phyloP scores from a whole-genome alignment of 768 basidiomycete species.

The Lactarius sanguifluus region DNA sequence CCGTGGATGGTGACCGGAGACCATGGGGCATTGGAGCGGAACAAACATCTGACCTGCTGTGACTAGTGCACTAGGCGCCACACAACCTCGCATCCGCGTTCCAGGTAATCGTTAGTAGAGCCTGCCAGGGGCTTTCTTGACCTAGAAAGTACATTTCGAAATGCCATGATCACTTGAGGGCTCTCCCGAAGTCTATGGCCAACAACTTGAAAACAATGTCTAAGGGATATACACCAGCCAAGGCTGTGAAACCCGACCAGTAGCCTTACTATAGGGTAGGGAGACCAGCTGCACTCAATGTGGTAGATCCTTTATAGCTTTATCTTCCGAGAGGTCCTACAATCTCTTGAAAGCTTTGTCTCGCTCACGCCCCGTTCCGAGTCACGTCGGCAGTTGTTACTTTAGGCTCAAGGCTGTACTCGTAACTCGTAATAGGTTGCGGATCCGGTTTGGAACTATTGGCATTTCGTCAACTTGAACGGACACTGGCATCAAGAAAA shows the following conservation, averaged over 20 bases:
- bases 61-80: neutral
- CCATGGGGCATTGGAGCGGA: neutral
- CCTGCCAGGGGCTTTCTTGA: neutral
- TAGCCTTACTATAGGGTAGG: neutral
- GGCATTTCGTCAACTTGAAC: neutral
- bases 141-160: neutral
- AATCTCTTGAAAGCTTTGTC: neutral
- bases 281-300: neutral
- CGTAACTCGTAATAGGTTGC: neutral
- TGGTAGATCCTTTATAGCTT: neutral
- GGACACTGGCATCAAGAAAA: slow-evolving; percentile 1
- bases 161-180: neutral
- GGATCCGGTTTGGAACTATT: neutral
- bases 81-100: neutral
- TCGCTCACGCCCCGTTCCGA: neutral
- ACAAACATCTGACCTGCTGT: neutral
- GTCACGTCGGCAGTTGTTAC: neutral
- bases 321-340: neutral
- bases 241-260: neutral
- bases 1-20: neutral
- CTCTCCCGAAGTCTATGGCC: neutral
- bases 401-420: neutral
- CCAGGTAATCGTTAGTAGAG: no score
- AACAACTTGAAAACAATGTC: neutral
- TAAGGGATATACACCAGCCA: neutral